Conservation (phyloP, 2,329 filamentous ascomycete species). For the Monosporascus cannonballus region DNA sequence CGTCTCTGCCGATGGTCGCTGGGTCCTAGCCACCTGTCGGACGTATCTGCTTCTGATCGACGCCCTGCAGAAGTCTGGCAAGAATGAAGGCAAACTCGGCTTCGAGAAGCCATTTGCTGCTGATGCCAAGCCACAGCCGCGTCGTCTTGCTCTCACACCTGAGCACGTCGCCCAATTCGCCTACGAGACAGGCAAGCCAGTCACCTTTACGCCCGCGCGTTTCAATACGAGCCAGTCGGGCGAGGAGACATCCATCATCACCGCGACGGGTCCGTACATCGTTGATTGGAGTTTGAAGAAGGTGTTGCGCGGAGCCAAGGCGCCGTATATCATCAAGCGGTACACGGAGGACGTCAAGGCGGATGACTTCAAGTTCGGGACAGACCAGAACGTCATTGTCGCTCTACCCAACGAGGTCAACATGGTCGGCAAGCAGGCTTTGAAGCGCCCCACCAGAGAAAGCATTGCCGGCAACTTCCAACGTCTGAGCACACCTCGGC, state of each 20-base stretch:
- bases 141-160: slow-evolving; percentile 81
- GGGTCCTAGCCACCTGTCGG: slow-evolving; percentile 88
- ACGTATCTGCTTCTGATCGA: slow-evolving; percentile 95
- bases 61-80: slow-evolving; percentile 81
- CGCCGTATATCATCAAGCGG: slow-evolving; percentile 93
- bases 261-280: slow-evolving; percentile 92
- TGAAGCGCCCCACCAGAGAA: slow-evolving; percentile 85
- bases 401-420: slow-evolving; percentile 96
- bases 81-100: slow-evolving; percentile 96
- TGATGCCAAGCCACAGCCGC: slow-evolving; percentile 87
- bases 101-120: slow-evolving; percentile 93
- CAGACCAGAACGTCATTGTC: slow-evolving; percentile 96
- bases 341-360: slow-evolving; percentile 95
- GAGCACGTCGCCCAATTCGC: slow-evolving; percentile 96
- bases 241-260: slow-evolving; percentile 90
- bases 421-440: slow-evolving; percentile 82
- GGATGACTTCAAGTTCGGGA: slow-evolving; percentile 96
- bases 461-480: slow-evolving; percentile 68
- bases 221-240: slow-evolving; percentile 85
- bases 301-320: slow-evolving; percentile 71
- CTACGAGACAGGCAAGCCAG: slow-evolving; percentile 82
- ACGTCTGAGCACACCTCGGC: slow-evolving; percentile 41
- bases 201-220: slow-evolving; percentile 84
- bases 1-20: slow-evolving; percentile 90
- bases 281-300: slow-evolving; percentile 95